A percentile compares a stretch with the other conserved stretches of the same genome.
Conservation (phyloP, 139 green algal genomes). For the Diplosphaera chodatii region DNA sequence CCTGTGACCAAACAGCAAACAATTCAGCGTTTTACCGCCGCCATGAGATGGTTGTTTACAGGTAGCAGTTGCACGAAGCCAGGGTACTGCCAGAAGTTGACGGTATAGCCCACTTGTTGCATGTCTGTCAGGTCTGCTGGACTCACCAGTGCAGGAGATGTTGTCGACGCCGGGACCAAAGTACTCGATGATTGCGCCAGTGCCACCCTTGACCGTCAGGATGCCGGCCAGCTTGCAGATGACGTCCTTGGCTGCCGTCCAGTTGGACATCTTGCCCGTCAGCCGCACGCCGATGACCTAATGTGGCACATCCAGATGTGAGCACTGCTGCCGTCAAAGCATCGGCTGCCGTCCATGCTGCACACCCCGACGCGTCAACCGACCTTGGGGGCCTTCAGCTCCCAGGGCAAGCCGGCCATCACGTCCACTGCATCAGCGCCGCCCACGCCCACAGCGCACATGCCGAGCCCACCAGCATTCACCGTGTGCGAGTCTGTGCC, state of each 20-base stretch:
- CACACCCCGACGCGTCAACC: no score
- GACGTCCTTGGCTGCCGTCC: constrained; percentile 90
- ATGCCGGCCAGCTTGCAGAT: constrained; percentile 95
- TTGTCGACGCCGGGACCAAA: constrained; percentile 83
- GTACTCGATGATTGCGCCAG: constrained; percentile 93
- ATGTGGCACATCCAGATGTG: no score
- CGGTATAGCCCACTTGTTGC: no score
- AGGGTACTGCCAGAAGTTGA: no score
- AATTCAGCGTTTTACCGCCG: no score
- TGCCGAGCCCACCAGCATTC: constrained; percentile 87
- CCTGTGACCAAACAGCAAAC: constrained; percentile 20
- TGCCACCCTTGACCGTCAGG: constrained; percentile 91
- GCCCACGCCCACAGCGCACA: constrained; percentile 85
- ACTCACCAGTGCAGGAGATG: constrained; percentile 79
- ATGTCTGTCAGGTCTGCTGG: no score
- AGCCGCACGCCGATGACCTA: constrained; percentile 93
- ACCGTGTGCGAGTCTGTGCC: constrained; percentile 93
- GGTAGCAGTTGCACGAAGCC: no score
- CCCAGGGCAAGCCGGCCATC: constrained; percentile 96
- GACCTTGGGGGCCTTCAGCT: constrained; percentile 83
- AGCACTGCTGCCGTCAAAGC: no score
- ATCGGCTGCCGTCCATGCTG: no score
- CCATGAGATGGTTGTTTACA: no score
- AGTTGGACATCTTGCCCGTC: constrained; percentile 80
- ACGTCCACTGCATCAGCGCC: constrained; percentile 93